A percentile compares a stretch with the other conserved stretches of the same genome.
Conservation (phyloP, 257 asterid genomes). For the Solanum virginianum region DNA sequence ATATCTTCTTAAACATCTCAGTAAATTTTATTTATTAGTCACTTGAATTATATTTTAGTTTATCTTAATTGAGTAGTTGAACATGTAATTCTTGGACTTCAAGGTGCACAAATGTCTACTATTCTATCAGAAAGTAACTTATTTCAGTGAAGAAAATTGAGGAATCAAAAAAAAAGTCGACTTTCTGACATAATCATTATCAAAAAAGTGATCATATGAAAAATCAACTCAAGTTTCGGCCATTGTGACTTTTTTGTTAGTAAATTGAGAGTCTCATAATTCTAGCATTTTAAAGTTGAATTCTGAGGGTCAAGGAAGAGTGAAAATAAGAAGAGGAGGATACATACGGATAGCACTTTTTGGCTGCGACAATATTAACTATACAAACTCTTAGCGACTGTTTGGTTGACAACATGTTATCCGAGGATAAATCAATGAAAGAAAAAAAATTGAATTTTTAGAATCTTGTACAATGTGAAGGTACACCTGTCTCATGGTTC, state of each 20-base stretch:
- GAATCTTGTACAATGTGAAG: constrained; percentile 67
- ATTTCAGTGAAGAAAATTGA: too few species aligned
- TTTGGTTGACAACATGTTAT: too few species aligned
- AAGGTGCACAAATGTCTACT: background rate
- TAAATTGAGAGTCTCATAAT: background rate
- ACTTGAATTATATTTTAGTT: background rate
- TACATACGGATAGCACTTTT: background rate
- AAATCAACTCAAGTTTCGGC: background rate
- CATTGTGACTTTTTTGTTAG: background rate
- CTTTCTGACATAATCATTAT: too few species aligned
- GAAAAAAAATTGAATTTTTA: background rate
- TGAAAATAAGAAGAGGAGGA: background rate
- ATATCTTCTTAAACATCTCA: background rate
- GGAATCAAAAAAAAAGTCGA: too few species aligned
- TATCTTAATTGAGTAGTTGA: background rate
- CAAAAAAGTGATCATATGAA: too few species aligned
- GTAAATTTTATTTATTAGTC: background rate
- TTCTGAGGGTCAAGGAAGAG: background rate
- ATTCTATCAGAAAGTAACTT: too few species aligned
- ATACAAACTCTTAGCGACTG: background rate
- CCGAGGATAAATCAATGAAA: background rate
- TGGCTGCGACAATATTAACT: background rate
- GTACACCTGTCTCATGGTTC: constrained; percentile 57
- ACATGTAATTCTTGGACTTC: background rate
- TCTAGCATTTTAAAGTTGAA: background rate